A percentile compares a stretch with the other conserved stretches of the same genome.
phyloP scores from a whole-genome alignment of 176 grass and related monocot genomes.

The Cocos nucifera region DNA sequence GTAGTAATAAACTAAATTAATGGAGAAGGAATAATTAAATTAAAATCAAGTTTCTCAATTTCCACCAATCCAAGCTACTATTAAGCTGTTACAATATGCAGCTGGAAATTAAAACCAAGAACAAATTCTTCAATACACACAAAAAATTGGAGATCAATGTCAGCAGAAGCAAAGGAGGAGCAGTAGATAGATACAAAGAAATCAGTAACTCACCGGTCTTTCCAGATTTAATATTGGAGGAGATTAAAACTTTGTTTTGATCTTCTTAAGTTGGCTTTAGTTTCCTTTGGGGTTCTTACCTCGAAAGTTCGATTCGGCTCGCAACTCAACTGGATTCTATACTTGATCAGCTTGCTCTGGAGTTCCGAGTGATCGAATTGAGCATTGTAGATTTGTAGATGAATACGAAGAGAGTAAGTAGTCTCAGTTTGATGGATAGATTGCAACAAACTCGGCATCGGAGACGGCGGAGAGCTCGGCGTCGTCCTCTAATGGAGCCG shows the following conservation, averaged over 20 bases:
- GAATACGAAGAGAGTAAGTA: not conserved
- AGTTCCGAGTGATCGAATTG: not conserved
- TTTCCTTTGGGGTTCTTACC: too few species aligned
- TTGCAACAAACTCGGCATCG: conserved; percentile 41
- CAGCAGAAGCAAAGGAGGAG: not conserved
- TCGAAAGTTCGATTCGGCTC: too few species aligned
- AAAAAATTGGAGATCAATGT: not conserved
- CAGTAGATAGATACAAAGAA: too few species aligned
- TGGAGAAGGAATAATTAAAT: not conserved
- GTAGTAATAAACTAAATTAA: not conserved
- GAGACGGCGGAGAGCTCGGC: conserved; percentile 45
- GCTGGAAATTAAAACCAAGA: not conserved
- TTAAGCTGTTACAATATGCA: conserved; percentile 1
- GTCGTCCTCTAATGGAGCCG: conserved; percentile 33
- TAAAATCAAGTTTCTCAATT: conserved; percentile 3
- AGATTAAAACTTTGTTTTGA: too few species aligned
- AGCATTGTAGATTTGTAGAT: not conserved
- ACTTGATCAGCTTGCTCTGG: too few species aligned
- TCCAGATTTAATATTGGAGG: too few species aligned
- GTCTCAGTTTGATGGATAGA: not conserved
- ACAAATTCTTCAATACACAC: not conserved
- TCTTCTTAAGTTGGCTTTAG: too few species aligned
- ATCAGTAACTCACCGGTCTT: too few species aligned
- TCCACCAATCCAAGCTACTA: conserved; percentile 1
- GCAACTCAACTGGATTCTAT: too few species aligned